A percentile compares a stretch with the other conserved stretches of the same genome.
These are phyloP conservation scores for Pseudozyma sp. DNA, from an alignment of 1,284 basidiomycete species.

Conservation along the genomic window DNA sequence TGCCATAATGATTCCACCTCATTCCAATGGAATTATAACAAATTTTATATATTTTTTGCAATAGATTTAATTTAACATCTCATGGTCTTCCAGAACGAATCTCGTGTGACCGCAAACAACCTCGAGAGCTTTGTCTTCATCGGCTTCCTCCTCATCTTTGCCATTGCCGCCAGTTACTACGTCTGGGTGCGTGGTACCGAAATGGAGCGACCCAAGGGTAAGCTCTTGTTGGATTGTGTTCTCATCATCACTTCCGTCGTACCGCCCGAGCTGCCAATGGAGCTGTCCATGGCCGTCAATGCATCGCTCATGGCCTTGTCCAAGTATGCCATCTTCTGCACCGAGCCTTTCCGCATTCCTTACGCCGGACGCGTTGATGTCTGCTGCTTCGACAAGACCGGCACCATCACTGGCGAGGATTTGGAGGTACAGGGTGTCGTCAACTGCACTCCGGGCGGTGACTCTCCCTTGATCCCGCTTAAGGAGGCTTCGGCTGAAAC, in stretches of 20 bases:
- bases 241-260: slow-evolving; percentile 69
- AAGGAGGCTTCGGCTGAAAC: slow-evolving; percentile 82
- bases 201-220: slow-evolving; percentile 67
- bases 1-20: no score
- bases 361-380: slow-evolving; percentile 68
- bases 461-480: slow-evolving; percentile 77
- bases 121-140: slow-evolving; percentile 68
- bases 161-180: slow-evolving; percentile 65
- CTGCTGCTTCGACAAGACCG: slow-evolving; percentile 69
- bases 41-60: no score
- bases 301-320: slow-evolving; percentile 80
- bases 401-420: slow-evolving; percentile 68
- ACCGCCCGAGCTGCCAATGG: slow-evolving; percentile 68
- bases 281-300: slow-evolving; percentile 69
- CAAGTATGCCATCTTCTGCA: slow-evolving; percentile 75
- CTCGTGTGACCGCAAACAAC: slow-evolving; percentile 67
- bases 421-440: slow-evolving; percentile 67
- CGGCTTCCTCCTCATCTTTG: slow-evolving; percentile 67
- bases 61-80: no score
- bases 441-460: slow-evolving; percentile 46
- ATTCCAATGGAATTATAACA: no score
- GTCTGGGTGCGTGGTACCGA: slow-evolving; percentile 65
- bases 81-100: slow-evolving; percentile 69
- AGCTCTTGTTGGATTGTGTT: slow-evolving; percentile 67
- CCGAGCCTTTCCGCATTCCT: slow-evolving; percentile 68